phyloP scores from a whole-genome alignment of 1,139 yeast genomes.

The Scheffersomyces stambukii region DNA sequence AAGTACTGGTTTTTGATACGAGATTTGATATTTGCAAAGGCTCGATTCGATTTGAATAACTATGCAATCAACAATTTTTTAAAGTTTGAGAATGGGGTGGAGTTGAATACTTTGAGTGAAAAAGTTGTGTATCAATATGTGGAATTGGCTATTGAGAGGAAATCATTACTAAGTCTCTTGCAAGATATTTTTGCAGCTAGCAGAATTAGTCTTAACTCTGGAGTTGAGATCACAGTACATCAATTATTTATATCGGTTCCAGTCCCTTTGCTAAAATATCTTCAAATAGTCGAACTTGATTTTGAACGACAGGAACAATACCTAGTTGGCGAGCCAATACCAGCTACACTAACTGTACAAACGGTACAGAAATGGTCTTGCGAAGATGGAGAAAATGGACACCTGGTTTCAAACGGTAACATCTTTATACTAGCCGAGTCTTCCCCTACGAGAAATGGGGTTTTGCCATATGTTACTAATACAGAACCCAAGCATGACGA shows the following conservation, averaged over 20 bases:
- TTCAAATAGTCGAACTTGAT: slow-evolving; percentile 47
- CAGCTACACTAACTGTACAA: slow-evolving; percentile 37
- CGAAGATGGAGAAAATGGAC: no score
- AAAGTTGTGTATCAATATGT: slow-evolving; percentile 14
- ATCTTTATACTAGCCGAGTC: slow-evolving; percentile 27
- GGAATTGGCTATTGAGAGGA: slow-evolving; percentile 10
- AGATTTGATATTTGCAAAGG: slow-evolving; percentile 17
- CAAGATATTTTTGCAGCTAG: slow-evolving; percentile 6
- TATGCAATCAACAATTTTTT: slow-evolving; percentile 32
- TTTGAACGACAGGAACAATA: slow-evolving; percentile 39
- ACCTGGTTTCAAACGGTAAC: no score
- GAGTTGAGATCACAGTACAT: slow-evolving; percentile 8
- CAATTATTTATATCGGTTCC: slow-evolving; percentile 45
- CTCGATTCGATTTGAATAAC: slow-evolving; percentile 33
- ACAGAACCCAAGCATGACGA: slow-evolving; percentile 2
- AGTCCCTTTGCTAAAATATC: slow-evolving; percentile 46
- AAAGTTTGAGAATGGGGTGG: slow-evolving; percentile 16
- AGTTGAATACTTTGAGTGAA: slow-evolving; percentile 14
- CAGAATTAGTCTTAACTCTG: background rate
- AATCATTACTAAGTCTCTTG: slow-evolving; percentile 13
- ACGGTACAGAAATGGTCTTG: slow-evolving; percentile 46
- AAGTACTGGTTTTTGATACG: slow-evolving; percentile 25
- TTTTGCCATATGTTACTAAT: background rate
- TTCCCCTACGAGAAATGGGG: slow-evolving; percentile 15
- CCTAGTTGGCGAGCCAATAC: slow-evolving; percentile 62